Evolutionary conservation across 2,329 filamentous ascomycete species (phyloP).

Genomic region (Fusarium oxysporum): DNA sequence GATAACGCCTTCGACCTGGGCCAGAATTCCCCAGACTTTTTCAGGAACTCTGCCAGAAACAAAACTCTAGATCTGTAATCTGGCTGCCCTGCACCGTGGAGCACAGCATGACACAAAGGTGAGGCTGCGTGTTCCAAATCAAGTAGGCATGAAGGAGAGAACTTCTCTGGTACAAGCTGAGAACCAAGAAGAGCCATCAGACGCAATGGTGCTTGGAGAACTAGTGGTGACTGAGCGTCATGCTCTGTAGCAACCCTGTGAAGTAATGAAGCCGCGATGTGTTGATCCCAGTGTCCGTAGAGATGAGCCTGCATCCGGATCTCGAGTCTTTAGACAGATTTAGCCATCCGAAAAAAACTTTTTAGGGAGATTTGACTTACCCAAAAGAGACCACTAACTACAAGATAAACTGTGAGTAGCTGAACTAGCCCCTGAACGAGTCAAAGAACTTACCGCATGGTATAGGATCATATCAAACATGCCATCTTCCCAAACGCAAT

Average conservation of each 20-base stretch:
- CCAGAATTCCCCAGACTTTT: conserved; percentile 39
- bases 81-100: neutral
- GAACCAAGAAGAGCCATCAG: conserved; percentile 34
- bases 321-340: conserved; percentile 27
- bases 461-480: conserved; percentile 40
- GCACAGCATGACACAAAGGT: conserved; percentile 23
- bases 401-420: conserved; percentile 12
- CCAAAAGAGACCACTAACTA: conserved; percentile 40
- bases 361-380: conserved; percentile 18
- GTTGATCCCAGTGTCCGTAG: conserved; percentile 3
- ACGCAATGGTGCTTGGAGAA: conserved; percentile 32
- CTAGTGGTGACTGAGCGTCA: conserved; percentile 1
- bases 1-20: conserved; percentile 21
- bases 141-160: conserved; percentile 41
- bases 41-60: conserved; percentile 25
- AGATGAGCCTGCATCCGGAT: conserved; percentile 31
- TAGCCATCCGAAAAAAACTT: neutral
- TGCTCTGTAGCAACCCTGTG: neutral
- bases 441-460: conserved; percentile 37
- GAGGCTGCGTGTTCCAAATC: conserved; percentile 24
- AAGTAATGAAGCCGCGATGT: neutral
- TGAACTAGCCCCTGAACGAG: neutral
- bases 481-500: conserved; percentile 30
- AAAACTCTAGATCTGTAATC: conserved; percentile 19
- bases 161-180: conserved; percentile 28